These are phyloP conservation scores for Phytopythium montanum DNA, from an alignment of 352 stramenopile species.

Conservation along the genomic window DNA sequence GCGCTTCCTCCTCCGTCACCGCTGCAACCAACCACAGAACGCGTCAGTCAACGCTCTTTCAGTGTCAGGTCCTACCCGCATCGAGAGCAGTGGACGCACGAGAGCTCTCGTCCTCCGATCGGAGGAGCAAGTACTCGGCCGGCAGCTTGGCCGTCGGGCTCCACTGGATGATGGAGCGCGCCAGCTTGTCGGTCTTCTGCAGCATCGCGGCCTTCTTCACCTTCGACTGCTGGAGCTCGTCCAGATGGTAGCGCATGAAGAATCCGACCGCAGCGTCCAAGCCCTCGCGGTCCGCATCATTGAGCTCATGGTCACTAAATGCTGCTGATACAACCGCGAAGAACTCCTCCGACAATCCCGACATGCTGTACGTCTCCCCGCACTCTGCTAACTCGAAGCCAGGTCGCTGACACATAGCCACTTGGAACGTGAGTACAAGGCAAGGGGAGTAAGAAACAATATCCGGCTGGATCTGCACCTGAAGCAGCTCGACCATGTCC, in stretches of 20 bases:
- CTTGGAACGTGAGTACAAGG: not conserved
- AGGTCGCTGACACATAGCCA: conserved; percentile 29
- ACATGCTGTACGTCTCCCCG: conserved; percentile 22
- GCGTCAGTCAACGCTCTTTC: not conserved
- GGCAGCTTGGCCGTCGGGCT: conserved; percentile 56
- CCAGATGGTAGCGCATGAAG: conserved; percentile 66
- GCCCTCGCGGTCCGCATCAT: conserved; percentile 15
- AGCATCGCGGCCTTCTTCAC: conserved; percentile 32
- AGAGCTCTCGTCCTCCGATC: conserved; percentile 65
- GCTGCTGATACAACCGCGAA: conserved; percentile 30
- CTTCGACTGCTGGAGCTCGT: conserved; percentile 44
- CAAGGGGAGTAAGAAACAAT: not conserved
- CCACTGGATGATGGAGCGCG: conserved; percentile 44
- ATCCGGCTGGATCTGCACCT: conserved; percentile 33
- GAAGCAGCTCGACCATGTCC: conserved; percentile 63
- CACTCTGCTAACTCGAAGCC: conserved; percentile 59
- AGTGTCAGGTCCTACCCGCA: not conserved
- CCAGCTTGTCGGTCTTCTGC: conserved; percentile 45
- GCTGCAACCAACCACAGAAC: conserved; percentile 15
- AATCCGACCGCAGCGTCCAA: conserved; percentile 57
- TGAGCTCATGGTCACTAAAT: conserved; percentile 13
- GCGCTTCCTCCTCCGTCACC: conserved; percentile 26
- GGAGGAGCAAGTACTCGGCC: conserved; percentile 64
- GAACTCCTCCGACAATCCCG: conserved; percentile 42
- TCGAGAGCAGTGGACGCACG: conserved; percentile 33